Percentiles rank a stretch among this genome's conserved stretches.
These are phyloP conservation scores for Prunus fruticosa DNA, from an alignment of 306 rosid species.

Conservation along the genomic window DNA sequence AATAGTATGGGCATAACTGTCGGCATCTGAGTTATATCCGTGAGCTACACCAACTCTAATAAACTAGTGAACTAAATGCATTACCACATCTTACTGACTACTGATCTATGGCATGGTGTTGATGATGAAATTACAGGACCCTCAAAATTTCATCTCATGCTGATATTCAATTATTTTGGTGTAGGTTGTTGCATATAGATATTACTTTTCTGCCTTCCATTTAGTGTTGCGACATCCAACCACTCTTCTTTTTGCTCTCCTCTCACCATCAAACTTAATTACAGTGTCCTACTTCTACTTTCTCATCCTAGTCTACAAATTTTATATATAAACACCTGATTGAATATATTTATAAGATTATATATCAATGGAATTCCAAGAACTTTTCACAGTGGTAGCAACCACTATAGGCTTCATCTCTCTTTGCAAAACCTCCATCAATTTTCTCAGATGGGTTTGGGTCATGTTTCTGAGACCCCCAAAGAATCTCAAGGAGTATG, in stretches of 20 bases:
- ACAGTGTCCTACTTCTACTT: background rate
- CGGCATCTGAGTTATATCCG: no score
- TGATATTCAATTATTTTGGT: no score
- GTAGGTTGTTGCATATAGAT: no score
- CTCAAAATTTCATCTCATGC: no score
- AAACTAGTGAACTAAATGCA: no score
- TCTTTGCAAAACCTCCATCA: slow-evolving; percentile 15
- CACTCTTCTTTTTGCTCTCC: background rate
- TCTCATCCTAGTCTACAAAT: background rate
- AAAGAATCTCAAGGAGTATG: slow-evolving; percentile 64
- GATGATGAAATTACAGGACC: background rate
- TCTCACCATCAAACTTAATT: background rate
- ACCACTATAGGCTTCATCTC: slow-evolving; percentile 44
- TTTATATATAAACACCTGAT: no score
- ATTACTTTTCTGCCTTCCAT: background rate
- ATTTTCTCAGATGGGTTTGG: slow-evolving; percentile 49
- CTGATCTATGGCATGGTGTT: background rate
- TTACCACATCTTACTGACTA: background rate
- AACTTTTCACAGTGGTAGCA: background rate
- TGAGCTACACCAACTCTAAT: background rate
- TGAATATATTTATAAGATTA: background rate
- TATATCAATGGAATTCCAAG: slow-evolving; percentile 8
- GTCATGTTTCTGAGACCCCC: slow-evolving; percentile 57
- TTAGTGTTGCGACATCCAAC: background rate
- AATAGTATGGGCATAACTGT: no score